These are phyloP conservation scores for Sesbania bispinosa DNA, from an alignment of 306 rosid species.

Conservation along the genomic window DNA sequence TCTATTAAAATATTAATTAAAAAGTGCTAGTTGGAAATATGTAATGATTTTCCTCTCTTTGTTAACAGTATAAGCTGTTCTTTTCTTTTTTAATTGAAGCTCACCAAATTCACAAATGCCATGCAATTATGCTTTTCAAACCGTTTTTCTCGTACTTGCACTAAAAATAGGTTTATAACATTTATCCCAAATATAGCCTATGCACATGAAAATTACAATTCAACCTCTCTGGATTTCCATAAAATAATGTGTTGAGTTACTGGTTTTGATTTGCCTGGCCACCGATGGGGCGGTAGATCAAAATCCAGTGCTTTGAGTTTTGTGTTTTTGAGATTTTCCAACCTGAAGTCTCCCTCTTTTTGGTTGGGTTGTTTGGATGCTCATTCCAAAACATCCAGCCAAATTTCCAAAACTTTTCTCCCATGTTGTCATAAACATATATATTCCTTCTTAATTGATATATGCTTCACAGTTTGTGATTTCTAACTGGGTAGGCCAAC, in stretches of 20 bases:
- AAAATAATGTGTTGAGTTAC: conserved; percentile 22
- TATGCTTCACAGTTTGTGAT: neutral
- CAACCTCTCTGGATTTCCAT: conserved; percentile 23
- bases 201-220: conserved; percentile 24
- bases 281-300: conserved; percentile 33
- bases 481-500: neutral
- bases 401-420: neutral
- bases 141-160: conserved; percentile 52
- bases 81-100: neutral
- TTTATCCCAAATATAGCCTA: conserved; percentile 32
- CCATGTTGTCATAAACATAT: neutral
- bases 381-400: conserved; percentile 14
- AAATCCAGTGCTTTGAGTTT: conserved; percentile 29
- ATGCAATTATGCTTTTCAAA: conserved; percentile 20
- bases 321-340: conserved; percentile 5
- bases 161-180: conserved; percentile 32
- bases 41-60: neutral
- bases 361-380: conserved; percentile 20
- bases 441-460: neutral
- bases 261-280: conserved; percentile 52
- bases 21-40: neutral
- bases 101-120: conserved; percentile 16
- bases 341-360: conserved; percentile 28
- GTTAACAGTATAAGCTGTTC: neutral
- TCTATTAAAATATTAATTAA: neutral